Percentiles rank a stretch among this genome's conserved stretches.
These are phyloP conservation scores for Arthroderma sp. DNA, from an alignment of 2,329 filamentous ascomycete genomes.

Conservation along the genomic window DNA sequence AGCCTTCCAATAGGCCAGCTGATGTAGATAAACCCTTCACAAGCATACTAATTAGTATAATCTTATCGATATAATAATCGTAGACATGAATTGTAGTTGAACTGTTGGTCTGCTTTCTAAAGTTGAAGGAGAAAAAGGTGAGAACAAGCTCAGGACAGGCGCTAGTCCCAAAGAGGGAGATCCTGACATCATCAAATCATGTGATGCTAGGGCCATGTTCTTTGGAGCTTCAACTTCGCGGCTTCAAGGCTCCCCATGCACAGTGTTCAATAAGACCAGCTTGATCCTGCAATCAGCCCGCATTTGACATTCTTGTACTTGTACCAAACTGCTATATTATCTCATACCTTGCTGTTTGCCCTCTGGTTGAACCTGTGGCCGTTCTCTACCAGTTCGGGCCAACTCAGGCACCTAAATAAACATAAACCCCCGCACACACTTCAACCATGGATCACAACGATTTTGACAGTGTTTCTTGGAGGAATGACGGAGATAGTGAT, in stretches of 20 bases:
- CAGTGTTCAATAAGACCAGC: not conserved
- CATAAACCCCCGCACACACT: not conserved
- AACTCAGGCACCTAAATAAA: not conserved
- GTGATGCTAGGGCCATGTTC: not conserved
- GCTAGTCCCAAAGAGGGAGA: not conserved
- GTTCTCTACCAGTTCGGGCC: not conserved
- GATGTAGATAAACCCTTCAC: too few species aligned
- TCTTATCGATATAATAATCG: too few species aligned
- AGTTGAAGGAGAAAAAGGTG: not conserved
- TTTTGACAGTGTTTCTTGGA: constrained; percentile 74
- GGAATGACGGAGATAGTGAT: constrained; percentile 46
- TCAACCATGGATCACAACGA: constrained; percentile 46
- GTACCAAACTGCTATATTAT: not conserved
- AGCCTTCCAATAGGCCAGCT: too few species aligned
- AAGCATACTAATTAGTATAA: too few species aligned
- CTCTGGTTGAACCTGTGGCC: not conserved
- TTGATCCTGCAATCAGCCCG: not conserved
- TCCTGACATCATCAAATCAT: not conserved
- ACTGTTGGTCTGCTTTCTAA: too few species aligned
- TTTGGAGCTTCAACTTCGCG: not conserved
- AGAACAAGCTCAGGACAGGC: not conserved
- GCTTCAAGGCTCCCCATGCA: not conserved
- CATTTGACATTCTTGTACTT: not conserved
- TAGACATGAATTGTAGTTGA: too few species aligned
- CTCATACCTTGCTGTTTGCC: not conserved